Evolutionary conservation across 495 filamentous ascomycete species (phyloP).

Genomic region (Podospora appendiculata): DNA sequence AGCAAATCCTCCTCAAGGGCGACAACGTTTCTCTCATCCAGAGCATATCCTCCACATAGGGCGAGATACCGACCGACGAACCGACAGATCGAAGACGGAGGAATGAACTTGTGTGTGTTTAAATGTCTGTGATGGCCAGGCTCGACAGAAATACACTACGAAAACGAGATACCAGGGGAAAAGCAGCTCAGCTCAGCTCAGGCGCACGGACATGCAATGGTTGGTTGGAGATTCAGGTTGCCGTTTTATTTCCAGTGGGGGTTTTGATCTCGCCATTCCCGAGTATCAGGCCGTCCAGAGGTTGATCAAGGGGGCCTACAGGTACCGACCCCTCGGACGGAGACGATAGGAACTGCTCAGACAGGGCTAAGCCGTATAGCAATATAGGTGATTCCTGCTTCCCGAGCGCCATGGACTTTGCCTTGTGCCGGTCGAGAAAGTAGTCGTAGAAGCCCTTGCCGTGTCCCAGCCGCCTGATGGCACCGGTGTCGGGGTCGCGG

Average conservation of each 20-base stretch:
- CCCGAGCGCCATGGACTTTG: conserved; percentile 31
- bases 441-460: conserved; percentile 96
- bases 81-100: background rate
- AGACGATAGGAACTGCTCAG: conserved; percentile 70
- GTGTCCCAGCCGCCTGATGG: conserved; percentile 74
- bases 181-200: background rate
- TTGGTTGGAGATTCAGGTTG: background rate
- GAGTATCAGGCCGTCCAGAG: conserved; percentile 38
- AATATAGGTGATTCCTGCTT: conserved; percentile 35
- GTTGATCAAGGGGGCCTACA: conserved; percentile 37
- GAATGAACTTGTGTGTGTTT: background rate
- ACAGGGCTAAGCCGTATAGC: conserved; percentile 78
- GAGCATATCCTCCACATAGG: conserved; percentile 47
- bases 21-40: conserved; percentile 97
- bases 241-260: conserved; percentile 9
- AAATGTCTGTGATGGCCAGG: background rate
- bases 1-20: conserved; percentile 97
- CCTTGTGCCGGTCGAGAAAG: conserved; percentile 69
- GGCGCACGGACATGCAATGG: conserved; percentile 3
- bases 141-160: background rate
- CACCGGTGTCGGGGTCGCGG: conserved; percentile 32
- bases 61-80: background rate
- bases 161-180: conserved; percentile 9
- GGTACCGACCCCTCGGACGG: conserved; percentile 30
- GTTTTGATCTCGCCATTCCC: conserved; percentile 38